A percentile compares a stretch with the other conserved stretches of the same genome.
phyloP scores from a whole-genome alignment of 1,139 yeast species.

The Geotrichum bryndzae region DNA sequence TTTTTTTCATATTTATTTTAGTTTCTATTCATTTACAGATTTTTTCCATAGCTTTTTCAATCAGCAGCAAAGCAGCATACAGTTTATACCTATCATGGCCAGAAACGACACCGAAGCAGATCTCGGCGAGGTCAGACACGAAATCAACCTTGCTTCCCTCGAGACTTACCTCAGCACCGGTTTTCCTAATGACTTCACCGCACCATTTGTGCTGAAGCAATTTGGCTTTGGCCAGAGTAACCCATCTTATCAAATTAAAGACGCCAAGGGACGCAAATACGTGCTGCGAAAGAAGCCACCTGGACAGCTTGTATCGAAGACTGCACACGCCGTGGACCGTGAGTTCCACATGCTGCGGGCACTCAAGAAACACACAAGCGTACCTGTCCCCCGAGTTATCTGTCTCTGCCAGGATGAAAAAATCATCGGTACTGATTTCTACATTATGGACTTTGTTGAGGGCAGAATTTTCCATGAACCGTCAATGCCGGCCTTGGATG shows the following conservation, averaged over 20 bases:
- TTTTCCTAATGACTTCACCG: constrained; percentile 16
- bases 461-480: constrained; percentile 60
- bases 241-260: constrained; percentile 53
- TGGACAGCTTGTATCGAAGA: constrained; percentile 50
- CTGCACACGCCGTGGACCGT: constrained; percentile 63
- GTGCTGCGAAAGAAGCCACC: constrained; percentile 59
- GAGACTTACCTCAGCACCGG: constrained; percentile 26
- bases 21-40: neutral
- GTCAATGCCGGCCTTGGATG: constrained; percentile 39
- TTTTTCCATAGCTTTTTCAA: neutral
- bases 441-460: constrained; percentile 53
- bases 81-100: constrained; percentile 6
- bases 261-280: constrained; percentile 39
- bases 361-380: constrained; percentile 28
- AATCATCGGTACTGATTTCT: constrained; percentile 68
- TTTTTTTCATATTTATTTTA: neutral
- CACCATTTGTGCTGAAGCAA: constrained; percentile 39
- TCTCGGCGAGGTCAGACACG: constrained; percentile 37
- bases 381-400: constrained; percentile 60
- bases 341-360: constrained; percentile 53
- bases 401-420: constrained; percentile 58
- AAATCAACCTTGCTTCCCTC: constrained; percentile 38
- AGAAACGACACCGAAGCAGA: constrained; percentile 35
- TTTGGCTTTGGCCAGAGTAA: constrained; percentile 64
- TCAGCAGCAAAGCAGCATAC: neutral